Base-by-base conservation (phyloP, 305 asterid genomes). In the Petunia hybrid region DNA sequence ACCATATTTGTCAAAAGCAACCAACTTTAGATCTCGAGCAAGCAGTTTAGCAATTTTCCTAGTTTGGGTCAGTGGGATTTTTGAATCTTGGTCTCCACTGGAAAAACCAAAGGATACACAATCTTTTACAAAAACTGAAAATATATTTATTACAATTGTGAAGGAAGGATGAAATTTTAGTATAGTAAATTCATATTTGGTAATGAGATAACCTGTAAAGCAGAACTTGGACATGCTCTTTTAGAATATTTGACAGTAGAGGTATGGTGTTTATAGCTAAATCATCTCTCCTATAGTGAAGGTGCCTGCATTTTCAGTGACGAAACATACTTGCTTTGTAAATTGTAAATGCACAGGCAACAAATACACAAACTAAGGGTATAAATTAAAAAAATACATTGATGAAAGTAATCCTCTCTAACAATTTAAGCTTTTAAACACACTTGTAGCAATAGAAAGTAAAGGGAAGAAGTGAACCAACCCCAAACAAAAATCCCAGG, bases 71-170 rank as follows among this genome's bases (percentile, higher is more conserved):
- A 74, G 65, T 10, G 86, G 81, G 79, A 83, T 80, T 60, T 80
- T 83, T 68, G 77, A 65, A 68, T 83, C 86, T 75, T 83, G 86
- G 42, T 80, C 86, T n/a, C 86, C 86, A 64, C 86, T 80, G 82
- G 36, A 16, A 70, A 8, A 41, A 16, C 3, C 41, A 65, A 65
- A 36, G 12, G 22, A 65, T 2, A 4, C 73, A 65, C 73, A 65
- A 65, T 36, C 9, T 65, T 38, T 22, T 22, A 22, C 31, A 22
- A 22, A 22, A 22, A 22, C 31, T 22, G 31, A 22, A 22, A 22
- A 22, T 22, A 22, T 22, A 22, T 22, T 22, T 22, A 22, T 22
- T 22, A 22, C 31, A 22, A 22, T 22, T 22, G 31, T 22, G 31
- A 22, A 22, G 31, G 31, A 1, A 74, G 1, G 4, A 2, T 2